Evolutionary conservation across 805 yeast species (phyloP).

Genomic region (Barnettozyma sp.): DNA sequence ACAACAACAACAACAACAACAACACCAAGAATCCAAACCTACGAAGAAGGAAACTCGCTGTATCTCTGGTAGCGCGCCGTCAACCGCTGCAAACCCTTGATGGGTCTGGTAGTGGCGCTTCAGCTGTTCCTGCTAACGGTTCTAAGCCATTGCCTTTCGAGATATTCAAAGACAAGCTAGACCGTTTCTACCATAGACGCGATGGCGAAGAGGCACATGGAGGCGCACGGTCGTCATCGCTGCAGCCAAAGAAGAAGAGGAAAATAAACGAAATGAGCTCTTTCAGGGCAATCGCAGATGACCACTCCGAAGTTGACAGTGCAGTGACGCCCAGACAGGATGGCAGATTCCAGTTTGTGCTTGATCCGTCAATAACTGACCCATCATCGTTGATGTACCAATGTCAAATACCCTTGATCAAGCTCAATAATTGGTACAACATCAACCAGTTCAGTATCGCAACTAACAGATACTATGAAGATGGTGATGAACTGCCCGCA

Average conservation of each 20-base stretch:
- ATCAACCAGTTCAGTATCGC: slow-evolving; percentile 12
- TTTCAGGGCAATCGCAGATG: neutral
- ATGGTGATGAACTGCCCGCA: neutral
- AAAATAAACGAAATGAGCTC: neutral
- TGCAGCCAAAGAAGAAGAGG: slow-evolving; percentile 3
- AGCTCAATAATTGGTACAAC: slow-evolving; percentile 20
- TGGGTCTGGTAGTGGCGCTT: too few relatives aligned
- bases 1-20: too few relatives aligned
- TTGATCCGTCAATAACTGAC: slow-evolving; percentile 4
- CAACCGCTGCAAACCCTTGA: too few relatives aligned
- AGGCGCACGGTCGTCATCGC: too few relatives aligned
- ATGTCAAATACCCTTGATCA: slow-evolving; percentile 15
- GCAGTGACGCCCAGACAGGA: too few relatives aligned
- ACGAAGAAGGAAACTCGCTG: too few relatives aligned
- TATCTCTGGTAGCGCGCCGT: too few relatives aligned
- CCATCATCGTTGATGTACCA: slow-evolving; percentile 7
- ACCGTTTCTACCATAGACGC: too few relatives aligned
- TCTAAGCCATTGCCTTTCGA: slow-evolving; percentile 1
- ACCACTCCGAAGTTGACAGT: neutral
- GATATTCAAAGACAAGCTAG: slow-evolving; percentile 3
- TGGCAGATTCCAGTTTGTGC: slow-evolving; percentile 6
- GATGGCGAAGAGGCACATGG: too few relatives aligned
- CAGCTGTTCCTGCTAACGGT: too few relatives aligned
- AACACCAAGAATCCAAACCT: too few relatives aligned
- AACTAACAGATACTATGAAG: neutral